Conservation (phyloP, 2,329 filamentous ascomycete genomes). For the Pseudovirgaria hyperparasitica region DNA sequence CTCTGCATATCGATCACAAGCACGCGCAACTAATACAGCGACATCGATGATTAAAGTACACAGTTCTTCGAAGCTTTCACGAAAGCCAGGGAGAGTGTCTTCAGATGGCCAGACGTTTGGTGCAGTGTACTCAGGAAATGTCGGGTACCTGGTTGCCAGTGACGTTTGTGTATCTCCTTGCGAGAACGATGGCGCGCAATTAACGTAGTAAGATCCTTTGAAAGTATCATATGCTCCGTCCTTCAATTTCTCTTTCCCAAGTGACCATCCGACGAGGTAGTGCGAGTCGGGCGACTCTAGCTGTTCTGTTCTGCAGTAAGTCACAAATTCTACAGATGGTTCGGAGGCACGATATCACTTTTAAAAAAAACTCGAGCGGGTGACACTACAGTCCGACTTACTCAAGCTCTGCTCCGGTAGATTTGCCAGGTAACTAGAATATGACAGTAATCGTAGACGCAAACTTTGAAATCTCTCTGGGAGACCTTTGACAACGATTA, state of each 20-base stretch:
- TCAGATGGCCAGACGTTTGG: conserved; percentile 79
- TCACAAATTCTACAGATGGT: background rate
- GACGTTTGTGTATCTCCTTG: conserved; percentile 36
- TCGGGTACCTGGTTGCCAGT: conserved; percentile 37
- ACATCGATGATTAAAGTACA: conserved; percentile 81
- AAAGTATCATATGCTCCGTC: conserved; percentile 66
- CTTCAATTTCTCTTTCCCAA: conserved; percentile 69
- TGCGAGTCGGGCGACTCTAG: conserved; percentile 40
- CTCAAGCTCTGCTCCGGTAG: conserved; percentile 59
- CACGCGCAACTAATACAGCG: conserved; percentile 76
- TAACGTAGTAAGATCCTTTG: conserved; percentile 76
- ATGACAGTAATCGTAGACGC: conserved; percentile 64
- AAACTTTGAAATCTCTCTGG: conserved; percentile 59
- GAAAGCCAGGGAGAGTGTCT: conserved; percentile 61
- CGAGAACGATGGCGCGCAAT: conserved; percentile 57
- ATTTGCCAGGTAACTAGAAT: conserved; percentile 79
- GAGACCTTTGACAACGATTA: conserved; percentile 83
- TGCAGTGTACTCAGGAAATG: conserved; percentile 78
- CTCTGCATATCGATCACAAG: conserved; percentile 76
- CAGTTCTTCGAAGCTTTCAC: conserved; percentile 56
- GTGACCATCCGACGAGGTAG: conserved; percentile 61
- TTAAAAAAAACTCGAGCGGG: background rate
- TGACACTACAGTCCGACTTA: conserved; percentile 24
- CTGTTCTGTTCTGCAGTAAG: conserved; percentile 17
- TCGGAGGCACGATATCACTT: background rate